Base-by-base conservation (phyloP, 495 filamentous ascomycete genomes). In the Penicillium desertorum region DNA sequence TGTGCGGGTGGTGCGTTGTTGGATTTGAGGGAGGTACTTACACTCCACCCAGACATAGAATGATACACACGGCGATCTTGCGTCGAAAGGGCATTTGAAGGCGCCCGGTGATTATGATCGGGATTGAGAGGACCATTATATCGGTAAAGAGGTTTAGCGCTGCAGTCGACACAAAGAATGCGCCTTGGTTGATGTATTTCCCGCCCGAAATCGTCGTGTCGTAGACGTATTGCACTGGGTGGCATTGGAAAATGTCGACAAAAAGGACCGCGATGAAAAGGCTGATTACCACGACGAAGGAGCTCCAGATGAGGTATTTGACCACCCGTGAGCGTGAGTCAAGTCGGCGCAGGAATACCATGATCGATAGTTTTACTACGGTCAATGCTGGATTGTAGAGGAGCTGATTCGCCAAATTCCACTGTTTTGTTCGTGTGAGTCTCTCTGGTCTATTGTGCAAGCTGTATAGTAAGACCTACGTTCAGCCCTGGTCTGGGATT, bases 331-430 rank as follows among this genome's bases (percentile, higher is more conserved):
- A 71, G 19, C 49, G 61, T 22, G 67, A 70, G 10, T 72, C 76
- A 0, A 84, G 70, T 14, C 81, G 79, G 36, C 72, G 70, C 22
- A 83, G 71, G 58, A 84, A 82, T 41, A 79, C 19, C 22, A 84
- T 66, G 42, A 83, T 73, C 0, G 82, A 83, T 0, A 79, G 65
- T 65, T 87, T 87, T 58, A 84, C 80, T 8, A 84, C 66, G 10
- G 84, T 77, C 36, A 89, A 68, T 54, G 85, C 79, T 0, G 84
- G 84, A 58, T 87, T 86, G 63, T 88, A 88, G 22, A 87, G 63
- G 30, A 86, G 74, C 60, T 87, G 83, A 19, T 82, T 78, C 3
- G 79, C 79, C 25, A 81, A 82, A 56, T 81, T 69, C 64, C 66
- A 74, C 63, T 71, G 12, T 58, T 44, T 8, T 23, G 45, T 12